Evolutionary conservation across 2,329 filamentous ascomycete species (phyloP).

Genomic region (Paraconiothyrium sp.): DNA sequence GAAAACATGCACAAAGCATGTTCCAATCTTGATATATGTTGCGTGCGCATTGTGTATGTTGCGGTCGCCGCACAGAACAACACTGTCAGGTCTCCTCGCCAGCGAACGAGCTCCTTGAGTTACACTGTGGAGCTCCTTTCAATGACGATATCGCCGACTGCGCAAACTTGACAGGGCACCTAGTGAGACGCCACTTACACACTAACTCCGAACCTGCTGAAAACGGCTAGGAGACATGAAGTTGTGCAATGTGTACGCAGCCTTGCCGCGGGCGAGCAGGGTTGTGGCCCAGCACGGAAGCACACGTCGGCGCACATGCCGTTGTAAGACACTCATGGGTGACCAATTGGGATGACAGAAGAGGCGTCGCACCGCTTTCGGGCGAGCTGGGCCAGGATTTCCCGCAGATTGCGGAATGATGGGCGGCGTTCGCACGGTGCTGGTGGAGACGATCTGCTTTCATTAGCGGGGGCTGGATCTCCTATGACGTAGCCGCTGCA

Average conservation of each 20-base stretch:
- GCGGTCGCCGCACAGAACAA: background rate
- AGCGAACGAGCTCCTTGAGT: slow-evolving; percentile 1
- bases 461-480: slow-evolving; percentile 15
- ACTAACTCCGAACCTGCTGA: slow-evolving; percentile 10
- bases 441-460: slow-evolving; percentile 28
- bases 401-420: slow-evolving; percentile 20
- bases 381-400: slow-evolving; percentile 9
- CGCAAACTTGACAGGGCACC: slow-evolving; percentile 21
- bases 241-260: slow-evolving; percentile 2
- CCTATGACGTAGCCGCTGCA: slow-evolving; percentile 29
- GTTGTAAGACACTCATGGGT: slow-evolving; percentile 1
- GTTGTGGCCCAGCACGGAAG: slow-evolving; percentile 4
- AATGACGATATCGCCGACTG: slow-evolving; percentile 24
- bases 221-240: slow-evolving; percentile 3
- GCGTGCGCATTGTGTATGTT: background rate
- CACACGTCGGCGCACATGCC: background rate
- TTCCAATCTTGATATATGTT: no score
- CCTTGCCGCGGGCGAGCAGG: slow-evolving; percentile 6
- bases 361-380: slow-evolving; percentile 3
- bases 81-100: background rate
- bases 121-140: background rate
- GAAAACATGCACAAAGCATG: no score
- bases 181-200: slow-evolving; percentile 26
- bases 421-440: slow-evolving; percentile 23
- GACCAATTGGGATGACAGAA: slow-evolving; percentile 21